Base-by-base conservation (phyloP, 306 rosid genomes). In the Erythrophleum fordii region DNA sequence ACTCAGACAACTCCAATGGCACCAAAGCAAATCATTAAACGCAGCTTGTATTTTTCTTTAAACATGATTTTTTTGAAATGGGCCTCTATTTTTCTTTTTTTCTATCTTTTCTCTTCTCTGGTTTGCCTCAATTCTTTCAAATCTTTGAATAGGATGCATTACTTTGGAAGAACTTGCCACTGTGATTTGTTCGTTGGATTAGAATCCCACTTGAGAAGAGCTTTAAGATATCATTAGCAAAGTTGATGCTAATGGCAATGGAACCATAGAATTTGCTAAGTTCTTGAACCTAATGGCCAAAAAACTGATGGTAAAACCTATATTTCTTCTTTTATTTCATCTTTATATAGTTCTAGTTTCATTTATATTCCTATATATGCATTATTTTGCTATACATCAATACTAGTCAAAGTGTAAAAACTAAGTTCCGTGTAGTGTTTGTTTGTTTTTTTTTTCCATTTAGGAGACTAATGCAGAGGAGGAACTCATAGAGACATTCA, bases 181-280 rank as follows among this genome's bases (percentile, higher is more conserved):
- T 22, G 99, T 96, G 11, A 93, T 93, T 48, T 81, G 97, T 62
- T 96, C 99, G 31, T 69, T 96, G 86, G 99, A 93, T 93, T 97
- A 93, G 75, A 96, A 96, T 53, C 99, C 99, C 5, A 93, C 97
- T 7, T 94, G 92, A 76, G 90, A 93, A 89, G 99, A 96, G 87
- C 91, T 96, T 61, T 94, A 87, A 53, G 94, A 87, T 58, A 96
- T 96, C 97, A 96, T 96, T 10, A 92, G 41, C 18, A 97, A 96
- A 77, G 93, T 93, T 0, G 99, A 96, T 68, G 85, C 81, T 37
- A 97, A 95, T 75, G 97, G 97, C 51, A 93, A 95, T 80, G 99
- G 99, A 31, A 95, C 97, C 7, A 95, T 93, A 5, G 99, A 95
- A 65, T 95, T 95, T 65, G 82, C 88, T 23, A 97, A 95, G 83